These are phyloP conservation scores for Gnomoniopsis sp. DNA, from an alignment of 2,329 filamentous ascomycete species.

Conservation along the genomic window DNA sequence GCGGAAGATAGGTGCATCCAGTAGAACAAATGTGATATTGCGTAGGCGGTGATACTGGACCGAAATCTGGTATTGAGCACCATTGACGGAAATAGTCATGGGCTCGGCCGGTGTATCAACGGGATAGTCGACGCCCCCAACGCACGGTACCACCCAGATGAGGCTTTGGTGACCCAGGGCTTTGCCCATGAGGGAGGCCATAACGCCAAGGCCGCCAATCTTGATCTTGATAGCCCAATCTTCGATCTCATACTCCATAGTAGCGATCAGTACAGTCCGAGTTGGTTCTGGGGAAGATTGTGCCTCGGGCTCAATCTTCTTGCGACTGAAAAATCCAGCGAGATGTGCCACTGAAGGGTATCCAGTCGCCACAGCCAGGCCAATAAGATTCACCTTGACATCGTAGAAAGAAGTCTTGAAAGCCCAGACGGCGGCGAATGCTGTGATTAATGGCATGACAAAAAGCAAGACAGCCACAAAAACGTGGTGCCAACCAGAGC, in stretches of 20 bases:
- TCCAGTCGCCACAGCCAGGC: conserved; percentile 34
- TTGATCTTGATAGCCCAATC: conserved; percentile 71
- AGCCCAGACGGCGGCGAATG: conserved; percentile 44
- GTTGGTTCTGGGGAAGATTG: background rate
- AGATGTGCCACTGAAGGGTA: conserved; percentile 13
- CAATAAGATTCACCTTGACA: conserved; percentile 57
- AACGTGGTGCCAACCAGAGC: conserved; percentile 49
- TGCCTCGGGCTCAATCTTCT: conserved; percentile 21
- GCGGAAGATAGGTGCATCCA: conserved; percentile 65
- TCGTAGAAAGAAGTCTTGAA: conserved; percentile 54
- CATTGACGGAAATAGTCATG: conserved; percentile 61
- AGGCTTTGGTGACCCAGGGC: conserved; percentile 62
- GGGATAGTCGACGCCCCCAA: conserved; percentile 63
- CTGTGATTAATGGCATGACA: conserved; percentile 48
- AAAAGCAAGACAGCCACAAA: conserved; percentile 50
- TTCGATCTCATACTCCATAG: conserved; percentile 64
- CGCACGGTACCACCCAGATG: conserved; percentile 62
- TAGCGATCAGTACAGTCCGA: conserved; percentile 22
- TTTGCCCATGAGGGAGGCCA: conserved; percentile 68
- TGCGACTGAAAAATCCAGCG: background rate
- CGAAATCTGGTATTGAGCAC: conserved; percentile 56
- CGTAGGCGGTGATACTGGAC: conserved; percentile 61
- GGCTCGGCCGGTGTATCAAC: conserved; percentile 55
- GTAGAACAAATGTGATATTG: conserved; percentile 66
- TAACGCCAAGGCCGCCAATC: conserved; percentile 67